Base-by-base conservation (phyloP, 257 asterid species). In the Avicennia marina region DNA sequence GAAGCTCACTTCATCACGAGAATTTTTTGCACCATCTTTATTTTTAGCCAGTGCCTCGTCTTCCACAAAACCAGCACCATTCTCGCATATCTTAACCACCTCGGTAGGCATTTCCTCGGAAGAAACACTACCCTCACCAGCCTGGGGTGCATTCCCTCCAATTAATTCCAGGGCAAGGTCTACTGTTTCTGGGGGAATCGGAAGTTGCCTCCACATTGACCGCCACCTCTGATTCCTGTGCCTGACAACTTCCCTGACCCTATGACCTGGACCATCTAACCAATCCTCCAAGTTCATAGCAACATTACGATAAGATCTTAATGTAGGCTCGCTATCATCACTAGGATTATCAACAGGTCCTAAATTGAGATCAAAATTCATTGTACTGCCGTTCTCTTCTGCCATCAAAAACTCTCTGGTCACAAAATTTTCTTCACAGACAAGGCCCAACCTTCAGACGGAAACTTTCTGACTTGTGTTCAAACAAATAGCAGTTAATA, bases 341-440 rank as follows among this genome's bases (percentile, higher is more conserved):
- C 69, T 69, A 1, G 90, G 67, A 67, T 78, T 70, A 73, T 84
- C 94, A 27, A 76, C 62, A 44, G 97, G 97, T 26, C 96, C 98
- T 79, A 93, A 72, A 65, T 88, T 91, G 66, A 91, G 95, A 83
- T 91, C 98, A 52, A 91, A 87, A 73, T 91, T 88, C 94, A 84
- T 81, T 0, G 85, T 53, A 65, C 47, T 73, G 2, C 70, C 71
- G 47, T 79, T 61, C 60, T 82, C 94, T 40, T 83, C 95, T 11
- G 67, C 93, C 96, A 85, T 87, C 36, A 31, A 62, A 26, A 53
- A 50, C 4, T 46, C 47, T 50, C 32, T 12, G 21, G 4, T 29
- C 59, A 74, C 45, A 27, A 67, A 56, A 40, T 27, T 38, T 60
- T 34, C 56, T 22, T 31, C 2, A 55, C 50, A 41, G 44, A n/a